These are phyloP conservation scores for Carex kokanica DNA, from an alignment of 176 grass and related monocot species.

Conservation along the genomic window DNA sequence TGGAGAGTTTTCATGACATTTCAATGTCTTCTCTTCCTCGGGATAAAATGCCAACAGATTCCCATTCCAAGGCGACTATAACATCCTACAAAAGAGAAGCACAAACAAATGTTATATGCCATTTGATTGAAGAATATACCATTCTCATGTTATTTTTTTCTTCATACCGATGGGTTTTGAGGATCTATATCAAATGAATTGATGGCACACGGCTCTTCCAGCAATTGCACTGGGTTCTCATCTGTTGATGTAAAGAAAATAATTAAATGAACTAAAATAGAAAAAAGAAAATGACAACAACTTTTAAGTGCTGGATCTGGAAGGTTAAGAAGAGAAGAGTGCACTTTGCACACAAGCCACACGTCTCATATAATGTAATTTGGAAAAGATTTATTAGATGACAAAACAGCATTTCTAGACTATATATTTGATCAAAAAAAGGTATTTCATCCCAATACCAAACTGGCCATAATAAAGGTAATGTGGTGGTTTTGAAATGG, in stretches of 20 bases:
- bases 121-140: conserved; percentile 2
- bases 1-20: conserved; percentile 31
- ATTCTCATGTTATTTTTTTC: neutral
- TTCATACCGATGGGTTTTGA: conserved; percentile 58
- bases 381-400: neutral
- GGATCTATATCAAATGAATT: conserved; percentile 94
- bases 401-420: neutral
- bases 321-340: neutral
- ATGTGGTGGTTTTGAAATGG: neutral
- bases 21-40: conserved; percentile 50
- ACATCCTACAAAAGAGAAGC: conserved; percentile 55
- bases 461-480: neutral
- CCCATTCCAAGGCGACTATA: conserved; percentile 78
- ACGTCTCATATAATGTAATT: neutral
- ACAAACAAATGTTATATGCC: neutral
- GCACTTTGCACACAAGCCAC: neutral
- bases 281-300: neutral
- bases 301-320: neutral
- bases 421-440: neutral
- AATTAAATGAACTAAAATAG: neutral
- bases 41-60: conserved; percentile 72
- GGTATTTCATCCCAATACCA: neutral
- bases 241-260: conserved; percentile 33
- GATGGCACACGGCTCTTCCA: conserved; percentile 73
- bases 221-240: conserved; percentile 54